Evolutionary conservation across 2,329 filamentous ascomycete genomes (phyloP), one percentile per base, ranked within the genome.

Genomic region (Aaosphaeria arxii): DNA sequence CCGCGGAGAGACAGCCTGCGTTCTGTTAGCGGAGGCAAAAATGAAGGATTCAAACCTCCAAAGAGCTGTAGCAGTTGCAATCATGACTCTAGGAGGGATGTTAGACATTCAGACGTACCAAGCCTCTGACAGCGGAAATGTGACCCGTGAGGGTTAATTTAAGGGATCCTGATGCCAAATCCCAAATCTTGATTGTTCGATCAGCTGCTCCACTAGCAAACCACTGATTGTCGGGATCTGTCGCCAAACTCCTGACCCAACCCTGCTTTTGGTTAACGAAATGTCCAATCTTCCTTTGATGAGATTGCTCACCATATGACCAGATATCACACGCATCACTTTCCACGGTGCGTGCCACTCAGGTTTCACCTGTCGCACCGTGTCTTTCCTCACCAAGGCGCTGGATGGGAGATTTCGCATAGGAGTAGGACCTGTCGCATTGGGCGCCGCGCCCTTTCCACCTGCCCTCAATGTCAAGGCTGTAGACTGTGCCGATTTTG

Each of bases 261-360:
- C 94, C 94, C 7, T 36, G 17, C 17, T 24, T 24, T 24, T 24
- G 17, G 17, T 24, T 24, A 24, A 24, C 3, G 17, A 24, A 24
- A 24, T 24, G 2, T 24, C 3, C 17, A 24, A 24, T 24, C 17
- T 24, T 24, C 17, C 17, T 24, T 24, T 24, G 2, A 24, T 24
- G 17, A 24, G 17, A 24, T 24, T 24, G 17, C 17, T 24, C 17
- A 24, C 17, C 59, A 99, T 73, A 69, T 97, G 94, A 11, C 95
- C 94, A 1, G 91, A 96, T 56, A 99, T 96, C 52, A 99, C 95
- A 52, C 94, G 84, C 87, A 96, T 95, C 51, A 97, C 79, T 80
- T 96, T 97, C 94, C 95, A 99, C 9, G 95, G 95, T 52, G 91
- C 84, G 69, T 99, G 94, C 94, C 94, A 99, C 49, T 96, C 87